Evolutionary conservation across 176 grass and related monocot genomes (phyloP), one percentile per base, ranked within the genome.

Genomic region (Oryza rufipogon): DNA sequence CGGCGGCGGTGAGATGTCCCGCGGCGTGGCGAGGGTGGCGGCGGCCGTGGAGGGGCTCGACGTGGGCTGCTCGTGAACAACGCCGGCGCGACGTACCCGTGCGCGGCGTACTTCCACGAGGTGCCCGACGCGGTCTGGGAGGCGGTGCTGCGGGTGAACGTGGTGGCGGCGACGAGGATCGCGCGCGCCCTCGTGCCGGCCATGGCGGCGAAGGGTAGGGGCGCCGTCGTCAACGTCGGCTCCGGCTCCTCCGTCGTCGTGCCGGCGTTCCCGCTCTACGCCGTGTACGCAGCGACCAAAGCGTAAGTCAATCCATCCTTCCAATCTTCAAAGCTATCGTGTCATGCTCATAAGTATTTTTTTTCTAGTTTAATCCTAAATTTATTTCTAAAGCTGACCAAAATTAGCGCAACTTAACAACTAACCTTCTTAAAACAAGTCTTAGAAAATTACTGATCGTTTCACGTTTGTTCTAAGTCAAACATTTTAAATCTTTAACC

Each of bases 61-160:
- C 46, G 92, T 94, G 13, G 87, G 1, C 2, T 94, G 7, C 77
- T 94, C 39, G 90, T 92, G 17, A 94, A 94, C 81, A 92, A 90
- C 85, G 90, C 92, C n/a, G 92, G 92, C 51, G 70, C 77, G 13
- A 81, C 89, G 74, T 87, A 92, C 80, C 92, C 92, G 0, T 51
- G 74, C 68, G 87, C 90, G 38, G 85, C 80, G 12, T 94, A 81
- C 85, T 89, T 92, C 77, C 90, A 94, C 68, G 92, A 94, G 72
- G 82, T 89, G 39, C 74, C 46, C 14, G 20, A n/a, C 1, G 26
- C 16, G 39, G 76, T 74, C 25, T 82, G 85, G 90, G 77, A 84
- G 85, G 54, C 77, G 6, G 79, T 95, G 45, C 11, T 95, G 7
- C 39, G 74, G 80, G 90, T 95, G 54, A 95, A 92, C 84, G 85